phyloP scores from a whole-genome alignment of 2,329 filamentous ascomycete species.

The Phaeosphaeria sp. region DNA sequence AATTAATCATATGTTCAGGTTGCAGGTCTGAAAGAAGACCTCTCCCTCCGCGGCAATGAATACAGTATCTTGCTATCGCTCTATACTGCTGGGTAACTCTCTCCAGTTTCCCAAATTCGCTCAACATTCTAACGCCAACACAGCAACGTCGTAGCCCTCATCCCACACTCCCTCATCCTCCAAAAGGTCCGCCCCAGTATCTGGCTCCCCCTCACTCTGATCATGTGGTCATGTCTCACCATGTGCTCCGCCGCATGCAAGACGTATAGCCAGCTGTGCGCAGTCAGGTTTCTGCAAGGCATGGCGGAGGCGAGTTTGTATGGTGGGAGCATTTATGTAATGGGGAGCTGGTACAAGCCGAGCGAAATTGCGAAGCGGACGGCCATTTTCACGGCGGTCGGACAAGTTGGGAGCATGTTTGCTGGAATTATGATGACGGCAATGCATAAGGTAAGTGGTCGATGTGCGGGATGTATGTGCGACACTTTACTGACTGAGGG shows the following conservation, averaged over 20 bases:
- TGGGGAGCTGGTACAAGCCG: constrained; percentile 35
- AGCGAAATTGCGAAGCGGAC: constrained; percentile 32
- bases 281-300: constrained; percentile 30
- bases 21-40: constrained; percentile 29
- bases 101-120: too few species aligned
- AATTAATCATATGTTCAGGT: constrained; percentile 3
- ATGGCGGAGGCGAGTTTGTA: constrained; percentile 29
- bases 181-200: constrained; percentile 31
- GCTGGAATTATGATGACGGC: constrained; percentile 36
- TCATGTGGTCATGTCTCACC: constrained; percentile 31
- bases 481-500: too few species aligned
- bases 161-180: constrained; percentile 29
- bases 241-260: constrained; percentile 35
- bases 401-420: constrained; percentile 34
- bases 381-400: constrained; percentile 32
- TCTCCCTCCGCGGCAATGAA: constrained; percentile 29
- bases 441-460: constrained; percentile 16
- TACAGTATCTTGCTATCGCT: constrained; percentile 32
- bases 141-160: constrained; percentile 26
- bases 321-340: constrained; percentile 28
- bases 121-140: background rate
- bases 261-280: constrained; percentile 26
- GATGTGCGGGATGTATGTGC: too few species aligned
- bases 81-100: constrained; percentile 27
- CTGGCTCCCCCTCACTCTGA: constrained; percentile 31